A percentile compares a stretch with the other conserved stretches of the same genome.
Evolutionary conservation across 1,139 yeast genomes (phyloP).

Genomic region (Protomyces inundatus): DNA sequence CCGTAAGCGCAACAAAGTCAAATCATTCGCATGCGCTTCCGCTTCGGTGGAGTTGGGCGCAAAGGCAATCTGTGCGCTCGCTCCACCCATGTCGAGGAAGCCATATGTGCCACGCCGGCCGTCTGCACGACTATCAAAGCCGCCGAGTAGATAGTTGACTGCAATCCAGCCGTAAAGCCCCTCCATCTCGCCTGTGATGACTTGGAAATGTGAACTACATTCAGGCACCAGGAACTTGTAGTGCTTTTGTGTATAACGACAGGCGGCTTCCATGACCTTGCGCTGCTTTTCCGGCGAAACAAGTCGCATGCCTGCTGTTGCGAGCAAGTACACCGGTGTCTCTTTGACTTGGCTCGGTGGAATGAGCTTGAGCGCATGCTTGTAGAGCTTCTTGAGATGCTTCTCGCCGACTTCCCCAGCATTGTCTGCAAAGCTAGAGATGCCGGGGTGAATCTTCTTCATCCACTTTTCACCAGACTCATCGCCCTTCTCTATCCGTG

Average conservation of each 20-base stretch:
- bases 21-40: conserved; percentile 50
- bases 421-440: conserved; percentile 51
- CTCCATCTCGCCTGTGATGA: conserved; percentile 71
- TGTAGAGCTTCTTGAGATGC: conserved; percentile 54
- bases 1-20: conserved; percentile 51
- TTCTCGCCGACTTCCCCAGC: conserved; percentile 55
- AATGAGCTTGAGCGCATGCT: conserved; percentile 53
- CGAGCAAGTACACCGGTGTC: conserved; percentile 71
- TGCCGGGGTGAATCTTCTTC: conserved; percentile 62
- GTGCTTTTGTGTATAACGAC: conserved; percentile 50
- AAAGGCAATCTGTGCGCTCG: conserved; percentile 77
- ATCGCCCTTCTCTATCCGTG: conserved; percentile 33
- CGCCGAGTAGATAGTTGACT: conserved; percentile 61
- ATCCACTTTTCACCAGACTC: conserved; percentile 34
- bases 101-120: conserved; percentile 61
- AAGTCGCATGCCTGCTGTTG: conserved; percentile 78
- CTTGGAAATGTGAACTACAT: conserved; percentile 51
- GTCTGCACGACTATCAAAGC: conserved; percentile 49
- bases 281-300: conserved; percentile 53
- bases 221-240: conserved; percentile 57
- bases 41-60: conserved; percentile 59
- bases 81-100: conserved; percentile 81
- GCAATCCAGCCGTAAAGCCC: conserved; percentile 82
- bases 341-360: conserved; percentile 64
- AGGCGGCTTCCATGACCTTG: conserved; percentile 50